Conservation (phyloP, 2,329 filamentous ascomycete species). For the Mycosphaerella sp. region DNA sequence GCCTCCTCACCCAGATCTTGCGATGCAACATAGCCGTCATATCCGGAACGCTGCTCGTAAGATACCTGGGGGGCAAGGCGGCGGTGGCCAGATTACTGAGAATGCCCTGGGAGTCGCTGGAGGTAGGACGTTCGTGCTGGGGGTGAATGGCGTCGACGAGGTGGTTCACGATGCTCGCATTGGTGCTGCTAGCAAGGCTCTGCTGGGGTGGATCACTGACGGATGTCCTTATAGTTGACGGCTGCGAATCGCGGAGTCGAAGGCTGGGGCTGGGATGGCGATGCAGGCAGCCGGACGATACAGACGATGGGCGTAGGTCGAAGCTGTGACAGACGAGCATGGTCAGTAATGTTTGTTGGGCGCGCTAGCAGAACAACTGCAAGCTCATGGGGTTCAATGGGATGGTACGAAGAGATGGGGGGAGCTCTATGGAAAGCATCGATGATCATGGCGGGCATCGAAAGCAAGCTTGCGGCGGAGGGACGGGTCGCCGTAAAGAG, state of each 20-base stretch:
- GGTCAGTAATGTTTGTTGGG: neutral
- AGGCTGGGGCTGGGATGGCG: conserved; percentile 2
- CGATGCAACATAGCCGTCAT: conserved; percentile 46
- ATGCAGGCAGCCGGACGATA: neutral
- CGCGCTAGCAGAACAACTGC: neutral
- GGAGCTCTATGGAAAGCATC: conserved; percentile 16
- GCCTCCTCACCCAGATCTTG: conserved; percentile 93
- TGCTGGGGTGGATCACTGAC: conserved; percentile 34
- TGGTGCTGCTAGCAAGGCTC: conserved; percentile 36
- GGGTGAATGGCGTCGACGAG: conserved; percentile 44
- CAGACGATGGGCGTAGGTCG: conserved; percentile 4
- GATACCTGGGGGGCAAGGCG: conserved; percentile 28
- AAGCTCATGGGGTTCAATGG: conserved; percentile 9
- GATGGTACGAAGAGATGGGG: conserved; percentile 6
- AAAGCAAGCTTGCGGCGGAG: neutral
- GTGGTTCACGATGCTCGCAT: conserved; percentile 46
- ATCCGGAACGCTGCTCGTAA: conserved; percentile 22
- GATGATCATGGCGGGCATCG: conserved; percentile 4
- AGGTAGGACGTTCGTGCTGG: conserved; percentile 19
- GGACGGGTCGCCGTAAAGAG: neutral
- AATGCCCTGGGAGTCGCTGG: conserved; percentile 10
- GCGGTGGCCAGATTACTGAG: conserved; percentile 7
- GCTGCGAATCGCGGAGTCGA: neutral
- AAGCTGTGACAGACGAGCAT: conserved; percentile 3
- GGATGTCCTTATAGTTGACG: neutral